Conservation (phyloP, 148 eudicot genomes). For the Linanthus parryae region DNA sequence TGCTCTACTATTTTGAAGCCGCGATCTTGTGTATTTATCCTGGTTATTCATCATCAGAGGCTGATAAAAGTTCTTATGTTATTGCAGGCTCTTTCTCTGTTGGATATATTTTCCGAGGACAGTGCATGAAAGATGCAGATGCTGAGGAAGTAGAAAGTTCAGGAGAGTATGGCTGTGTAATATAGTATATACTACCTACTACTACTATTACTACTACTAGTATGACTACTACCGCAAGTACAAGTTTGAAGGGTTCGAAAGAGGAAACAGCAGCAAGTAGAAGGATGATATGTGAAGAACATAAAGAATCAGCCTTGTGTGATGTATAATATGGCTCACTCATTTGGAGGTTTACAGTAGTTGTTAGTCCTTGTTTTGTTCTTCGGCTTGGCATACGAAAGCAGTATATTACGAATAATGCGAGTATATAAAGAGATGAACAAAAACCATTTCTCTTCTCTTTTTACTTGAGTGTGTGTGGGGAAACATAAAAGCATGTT, state of each 20-base stretch:
- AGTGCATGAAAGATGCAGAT: not conserved
- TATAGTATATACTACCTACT: not conserved
- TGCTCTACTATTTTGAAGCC: not conserved
- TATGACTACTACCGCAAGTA: not conserved
- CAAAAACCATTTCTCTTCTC: no score
- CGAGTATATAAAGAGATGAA: no score
- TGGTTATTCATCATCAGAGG: not conserved
- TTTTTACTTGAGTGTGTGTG: no score
- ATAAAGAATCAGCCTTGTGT: not conserved
- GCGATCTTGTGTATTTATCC: not conserved
- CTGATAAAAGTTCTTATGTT: not conserved
- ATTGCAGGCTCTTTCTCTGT: conserved; percentile 64
- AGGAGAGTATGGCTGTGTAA: not conserved
- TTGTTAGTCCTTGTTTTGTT: no score
- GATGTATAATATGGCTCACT: no score
- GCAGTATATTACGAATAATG: no score
- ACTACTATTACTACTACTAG: no score
- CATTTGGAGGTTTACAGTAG: no score
- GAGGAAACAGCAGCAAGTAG: conserved; percentile 5
- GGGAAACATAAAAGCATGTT: no score
- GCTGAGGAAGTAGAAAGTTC: not conserved
- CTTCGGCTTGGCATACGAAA: no score
- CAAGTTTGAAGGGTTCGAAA: conserved; percentile 12
- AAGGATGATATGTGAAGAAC: not conserved
- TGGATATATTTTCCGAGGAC: conserved; percentile 51